Base-by-base conservation (phyloP, 2,329 filamentous ascomycete species). In the Talaromyces sp. region DNA sequence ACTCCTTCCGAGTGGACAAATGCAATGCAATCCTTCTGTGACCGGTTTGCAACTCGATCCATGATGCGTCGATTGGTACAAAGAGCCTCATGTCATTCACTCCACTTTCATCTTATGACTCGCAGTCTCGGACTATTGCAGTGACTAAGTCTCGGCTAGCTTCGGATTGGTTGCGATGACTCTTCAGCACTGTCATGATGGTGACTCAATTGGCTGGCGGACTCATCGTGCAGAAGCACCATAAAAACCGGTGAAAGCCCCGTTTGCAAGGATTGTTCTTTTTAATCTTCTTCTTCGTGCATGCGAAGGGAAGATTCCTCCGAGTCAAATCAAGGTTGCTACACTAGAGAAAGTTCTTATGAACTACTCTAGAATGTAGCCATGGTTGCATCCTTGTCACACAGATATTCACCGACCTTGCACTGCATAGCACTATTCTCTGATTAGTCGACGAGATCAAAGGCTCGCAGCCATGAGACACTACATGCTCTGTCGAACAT, bases 181-280 rank as follows among this genome's bases (percentile, higher is more conserved):
- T 33, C 45, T 6, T 10, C 11, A 19, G 45, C 25, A 48, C n/a
- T n/a, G 45, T 48, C 45, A 33, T 48, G 45, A 33, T 2, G 6
- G 45, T 48, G 45, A 48, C 25, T 48, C 45, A 35, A 48, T 48
- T 48, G 45, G 45, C 45, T 3, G 28, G 9, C 6, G 4, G 28
- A 35, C 45, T 35, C 10, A 28, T 33, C 45, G 28, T 48, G 35
- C 50, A 40, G 35, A 11, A 39, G 35, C 50, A 25, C 19, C 21
- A n/a, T 53, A n/a, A 39, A 39, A 40, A 37, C 36, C 50, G 50
- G 57, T n/a, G 25, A 40, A 7, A 41, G 31, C 39, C 53, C 45
- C 39, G 22, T 11, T 55, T 22, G 25, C 35, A 55, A 13, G 39
- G 35, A 53, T 53, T 17, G 5, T 19, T n/a, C 13, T 15, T 39